These are phyloP conservation scores for Teunomyces atbi DNA, from an alignment of 805 yeast species.

Conservation along the genomic window DNA sequence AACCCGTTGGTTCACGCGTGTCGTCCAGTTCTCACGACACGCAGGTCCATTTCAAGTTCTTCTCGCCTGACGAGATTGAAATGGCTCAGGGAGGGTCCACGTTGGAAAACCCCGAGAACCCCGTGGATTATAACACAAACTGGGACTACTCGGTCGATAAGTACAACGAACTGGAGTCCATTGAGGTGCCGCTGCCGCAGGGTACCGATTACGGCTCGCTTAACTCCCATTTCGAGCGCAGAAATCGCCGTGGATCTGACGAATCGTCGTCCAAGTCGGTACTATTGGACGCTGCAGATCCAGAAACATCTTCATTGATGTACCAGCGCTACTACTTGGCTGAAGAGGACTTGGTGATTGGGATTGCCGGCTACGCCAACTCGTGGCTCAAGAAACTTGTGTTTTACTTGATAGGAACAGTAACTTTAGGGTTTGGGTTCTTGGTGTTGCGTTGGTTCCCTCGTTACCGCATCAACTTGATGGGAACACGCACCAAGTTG, in stretches of 20 bases:
- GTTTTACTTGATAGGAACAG: slow-evolving; percentile 54
- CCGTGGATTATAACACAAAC: slow-evolving; percentile 69
- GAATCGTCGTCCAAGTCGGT: slow-evolving; percentile 6
- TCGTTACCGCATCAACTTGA: slow-evolving; percentile 59
- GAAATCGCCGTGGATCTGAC: slow-evolving; percentile 11
- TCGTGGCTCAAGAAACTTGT: slow-evolving; percentile 43
- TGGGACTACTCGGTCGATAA: slow-evolving; percentile 67
- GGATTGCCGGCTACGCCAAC: slow-evolving; percentile 84
- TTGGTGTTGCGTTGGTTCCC: slow-evolving; percentile 86
- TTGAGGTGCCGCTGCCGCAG: slow-evolving; percentile 3
- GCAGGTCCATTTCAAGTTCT: slow-evolving; percentile 64
- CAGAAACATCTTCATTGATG: slow-evolving; percentile 22
- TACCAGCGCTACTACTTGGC: slow-evolving; percentile 88
- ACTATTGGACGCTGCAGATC: neutral
- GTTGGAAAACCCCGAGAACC: slow-evolving; percentile 52
- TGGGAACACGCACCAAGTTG: slow-evolving; percentile 65
- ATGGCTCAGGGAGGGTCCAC: slow-evolving; percentile 88
- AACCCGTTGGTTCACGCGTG: slow-evolving; percentile 33
- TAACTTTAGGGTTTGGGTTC: slow-evolving; percentile 71
- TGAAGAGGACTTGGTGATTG: slow-evolving; percentile 92
- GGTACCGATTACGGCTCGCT: slow-evolving; percentile 26
- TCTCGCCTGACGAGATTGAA: slow-evolving; percentile 79
- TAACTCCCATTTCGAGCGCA: slow-evolving; percentile 25
- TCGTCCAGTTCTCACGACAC: slow-evolving; percentile 38
- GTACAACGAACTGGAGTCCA: slow-evolving; percentile 25